These are phyloP conservation scores for Fusarium chuoi DNA, from an alignment of 2,329 filamentous ascomycete species.

Conservation along the genomic window DNA sequence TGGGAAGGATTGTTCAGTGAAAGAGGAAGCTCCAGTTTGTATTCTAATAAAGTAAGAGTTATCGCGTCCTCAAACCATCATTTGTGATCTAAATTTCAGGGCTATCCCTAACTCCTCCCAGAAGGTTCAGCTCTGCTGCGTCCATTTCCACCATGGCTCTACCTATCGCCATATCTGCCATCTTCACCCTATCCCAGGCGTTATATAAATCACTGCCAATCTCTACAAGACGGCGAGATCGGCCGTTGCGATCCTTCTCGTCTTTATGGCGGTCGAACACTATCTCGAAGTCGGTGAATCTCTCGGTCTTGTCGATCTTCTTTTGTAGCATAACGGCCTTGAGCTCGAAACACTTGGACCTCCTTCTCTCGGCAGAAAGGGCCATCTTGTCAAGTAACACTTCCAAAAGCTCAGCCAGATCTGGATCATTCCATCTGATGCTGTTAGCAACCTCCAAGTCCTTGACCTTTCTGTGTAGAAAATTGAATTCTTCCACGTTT, in stretches of 20 bases:
- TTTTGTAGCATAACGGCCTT: background rate
- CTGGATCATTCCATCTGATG: background rate
- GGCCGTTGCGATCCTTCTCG: accelerated
- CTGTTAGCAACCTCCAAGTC: accelerated
- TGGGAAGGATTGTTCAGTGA: accelerated
- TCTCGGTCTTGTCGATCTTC: accelerated
- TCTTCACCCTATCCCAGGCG: too few species aligned
- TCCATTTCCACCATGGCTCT: background rate
- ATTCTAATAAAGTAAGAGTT: accelerated
- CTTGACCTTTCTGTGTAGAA: background rate
- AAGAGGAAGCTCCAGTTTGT: background rate
- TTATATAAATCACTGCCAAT: background rate
- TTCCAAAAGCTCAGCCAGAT: background rate
- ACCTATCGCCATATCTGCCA: too few species aligned
- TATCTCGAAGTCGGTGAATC: too few species aligned
- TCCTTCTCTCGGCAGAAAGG: background rate
- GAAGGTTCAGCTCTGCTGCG: background rate
- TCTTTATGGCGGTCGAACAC: too few species aligned
- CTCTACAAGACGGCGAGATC: background rate
- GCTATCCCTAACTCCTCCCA: background rate
- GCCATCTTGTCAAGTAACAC: background rate
- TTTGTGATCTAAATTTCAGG: background rate
- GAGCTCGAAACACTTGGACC: accelerated
- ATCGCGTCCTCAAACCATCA: background rate
- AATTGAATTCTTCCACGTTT: background rate